Evolutionary conservation across 805 yeast genomes (phyloP).

Genomic region (Wickerhamomyces hampshirensis): DNA sequence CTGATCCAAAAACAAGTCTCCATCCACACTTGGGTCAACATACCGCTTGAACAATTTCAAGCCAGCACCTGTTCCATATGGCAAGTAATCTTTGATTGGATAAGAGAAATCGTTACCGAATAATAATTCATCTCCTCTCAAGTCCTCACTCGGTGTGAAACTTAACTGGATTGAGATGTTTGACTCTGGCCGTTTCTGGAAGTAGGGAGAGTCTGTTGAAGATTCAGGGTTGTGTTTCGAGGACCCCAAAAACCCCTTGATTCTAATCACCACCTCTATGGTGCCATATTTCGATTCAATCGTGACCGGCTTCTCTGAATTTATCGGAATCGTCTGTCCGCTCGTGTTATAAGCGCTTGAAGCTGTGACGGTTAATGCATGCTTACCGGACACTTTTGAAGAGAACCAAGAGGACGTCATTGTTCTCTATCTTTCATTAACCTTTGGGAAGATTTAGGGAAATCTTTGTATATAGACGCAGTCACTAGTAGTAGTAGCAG

Average conservation of each 20-base stretch:
- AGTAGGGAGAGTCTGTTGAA: constrained; percentile 10
- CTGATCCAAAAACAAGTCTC: constrained; percentile 53
- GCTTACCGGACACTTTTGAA: constrained; percentile 1
- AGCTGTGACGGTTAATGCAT: constrained; percentile 5
- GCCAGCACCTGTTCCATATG: constrained; percentile 51
- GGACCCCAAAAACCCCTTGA: constrained; percentile 44
- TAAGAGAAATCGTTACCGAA: constrained; percentile 65
- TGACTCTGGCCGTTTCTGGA: constrained; percentile 21
- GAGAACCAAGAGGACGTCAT: constrained; percentile 12
- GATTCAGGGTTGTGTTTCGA: constrained; percentile 31
- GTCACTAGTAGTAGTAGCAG: too few relatives aligned
- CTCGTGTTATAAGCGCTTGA: constrained; percentile 2
- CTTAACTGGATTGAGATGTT: constrained; percentile 33
- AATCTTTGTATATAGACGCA: too few relatives aligned
- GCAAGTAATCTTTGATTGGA: constrained; percentile 56
- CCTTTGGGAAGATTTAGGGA: too few relatives aligned
- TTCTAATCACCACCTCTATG: constrained; percentile 36
- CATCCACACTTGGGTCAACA: constrained; percentile 61
- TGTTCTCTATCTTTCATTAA: too few relatives aligned
- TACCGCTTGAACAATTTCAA: constrained; percentile 50
- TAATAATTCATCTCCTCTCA: constrained; percentile 50
- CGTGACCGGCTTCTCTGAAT: constrained; percentile 32
- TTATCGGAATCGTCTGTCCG: constrained; percentile 23
- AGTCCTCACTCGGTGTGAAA: constrained; percentile 35
- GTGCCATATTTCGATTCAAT: constrained; percentile 36